A percentile compares a stretch with the other conserved stretches of the same genome.
Conservation (phyloP, 2,329 filamentous ascomycete genomes). For the Pseudophaeomoniella oleicola region DNA sequence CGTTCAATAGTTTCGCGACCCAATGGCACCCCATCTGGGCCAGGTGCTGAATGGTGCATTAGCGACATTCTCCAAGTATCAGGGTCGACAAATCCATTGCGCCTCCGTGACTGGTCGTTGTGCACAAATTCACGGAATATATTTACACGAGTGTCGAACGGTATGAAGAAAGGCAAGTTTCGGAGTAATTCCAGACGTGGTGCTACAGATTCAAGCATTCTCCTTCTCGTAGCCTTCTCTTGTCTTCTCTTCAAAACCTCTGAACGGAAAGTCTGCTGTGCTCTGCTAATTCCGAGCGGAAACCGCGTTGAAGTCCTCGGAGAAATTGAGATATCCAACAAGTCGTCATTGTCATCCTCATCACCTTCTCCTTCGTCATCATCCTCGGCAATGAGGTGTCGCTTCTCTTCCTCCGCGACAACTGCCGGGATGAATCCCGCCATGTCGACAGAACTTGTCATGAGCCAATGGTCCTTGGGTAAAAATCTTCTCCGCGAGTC, state of each 20-base stretch:
- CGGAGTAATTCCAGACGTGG: slow-evolving; percentile 81
- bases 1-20: slow-evolving; percentile 30
- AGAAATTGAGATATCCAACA: slow-evolving; percentile 14
- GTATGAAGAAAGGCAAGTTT: slow-evolving; percentile 95
- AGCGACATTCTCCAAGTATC: slow-evolving; percentile 59
- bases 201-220: slow-evolving; percentile 62
- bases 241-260: slow-evolving; percentile 51
- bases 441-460: slow-evolving; percentile 81
- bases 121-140: slow-evolving; percentile 90
- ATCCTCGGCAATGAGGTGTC: slow-evolving; percentile 53
- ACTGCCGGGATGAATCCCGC: slow-evolving; percentile 74
- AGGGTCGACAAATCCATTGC: slow-evolving; percentile 54
- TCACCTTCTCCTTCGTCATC: slow-evolving; percentile 41
- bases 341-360: slow-evolving; percentile 24
- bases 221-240: slow-evolving; percentile 51
- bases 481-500: slow-evolving; percentile 81
- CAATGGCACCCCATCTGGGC: slow-evolving; percentile 21
- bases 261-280: slow-evolving; percentile 3
- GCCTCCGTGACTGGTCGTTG: slow-evolving; percentile 60
- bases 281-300: slow-evolving; percentile 6
- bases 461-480: slow-evolving; percentile 77
- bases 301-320: slow-evolving; percentile 18
- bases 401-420: slow-evolving; percentile 68
- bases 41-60: slow-evolving; percentile 26
- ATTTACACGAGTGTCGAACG: slow-evolving; percentile 77